Evolutionary conservation across 2,329 filamentous ascomycete genomes (phyloP), one percentile per base, ranked within the genome.

Genomic region (Pleoardoris graminearum): DNA sequence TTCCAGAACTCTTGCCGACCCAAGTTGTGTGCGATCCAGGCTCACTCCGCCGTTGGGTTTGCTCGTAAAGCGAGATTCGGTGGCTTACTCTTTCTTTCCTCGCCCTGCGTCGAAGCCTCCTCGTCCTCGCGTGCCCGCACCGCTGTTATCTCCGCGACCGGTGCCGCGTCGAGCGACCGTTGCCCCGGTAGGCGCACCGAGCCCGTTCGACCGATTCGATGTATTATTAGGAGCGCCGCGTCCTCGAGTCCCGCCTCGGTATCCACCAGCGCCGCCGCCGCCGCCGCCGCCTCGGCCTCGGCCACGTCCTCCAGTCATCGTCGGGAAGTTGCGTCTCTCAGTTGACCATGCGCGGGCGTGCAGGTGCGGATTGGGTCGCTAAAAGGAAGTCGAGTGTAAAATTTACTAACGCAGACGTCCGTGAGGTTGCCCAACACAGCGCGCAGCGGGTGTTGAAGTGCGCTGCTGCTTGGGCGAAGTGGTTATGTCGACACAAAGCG

Each of bases 181-280:
- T 17, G 33, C 44, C 29, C 32, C 44, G 8, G 44, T 17, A 33
- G 37, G 44, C 44, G 44, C 44, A n/a, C 37, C 44, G 4, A 47
- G 22, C 3, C 19, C 44, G 21, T 27, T 47, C 16, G 44, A 8
- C 21, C 7, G 11, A 16, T 37, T 37, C 3, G 44, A 21, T 11
- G 44, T 17, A 2, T 19, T 29, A 8, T 14, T 27, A 3, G 7
- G 5, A 7, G 17, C 16, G 3, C 44, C 44, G 12, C 44, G 44
- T 29, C 44, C 44, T 47, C 44, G 21, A 10, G 14, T 37, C 30
- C 4, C 44, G 10, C 44, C 44, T 36, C 44, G 44, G n/a, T n/a
- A 16, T 12, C 30, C 43, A 14, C 29, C 17, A 19, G 8, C 41
- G 17, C 27, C 17, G 29, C 29, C 11, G 29, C 42, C 29, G n/a